phyloP scores from a whole-genome alignment of 495 filamentous ascomycete genomes.

The Penicillium malachiteum region DNA sequence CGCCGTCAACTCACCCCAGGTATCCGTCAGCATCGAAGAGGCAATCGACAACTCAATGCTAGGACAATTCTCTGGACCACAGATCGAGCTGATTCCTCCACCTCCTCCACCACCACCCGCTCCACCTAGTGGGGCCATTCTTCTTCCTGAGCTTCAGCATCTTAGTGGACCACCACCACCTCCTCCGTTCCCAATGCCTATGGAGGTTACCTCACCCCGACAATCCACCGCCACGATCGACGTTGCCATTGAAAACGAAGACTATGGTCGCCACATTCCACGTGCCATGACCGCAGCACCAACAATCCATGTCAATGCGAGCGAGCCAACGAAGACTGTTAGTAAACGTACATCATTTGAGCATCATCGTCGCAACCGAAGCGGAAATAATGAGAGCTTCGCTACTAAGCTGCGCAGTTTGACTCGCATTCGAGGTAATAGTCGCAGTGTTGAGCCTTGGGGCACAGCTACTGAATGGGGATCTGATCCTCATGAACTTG shows the following conservation, averaged over 20 bases:
- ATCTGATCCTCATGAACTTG: conserved; percentile 13
- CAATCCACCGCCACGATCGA: conserved; percentile 62
- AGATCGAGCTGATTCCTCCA: conserved; percentile 59
- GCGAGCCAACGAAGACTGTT: conserved; percentile 3
- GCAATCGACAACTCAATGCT: conserved; percentile 51
- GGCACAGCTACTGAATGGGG: conserved; percentile 3
- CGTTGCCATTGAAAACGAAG: conserved; percentile 65
- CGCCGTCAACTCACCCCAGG: conserved; percentile 32
- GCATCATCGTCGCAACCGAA: conserved; percentile 68
- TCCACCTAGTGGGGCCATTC: conserved; percentile 29
- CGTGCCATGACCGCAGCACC: conserved; percentile 45
- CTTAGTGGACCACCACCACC: conserved; percentile 66
- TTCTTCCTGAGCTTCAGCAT: conserved; percentile 84
- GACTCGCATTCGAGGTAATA: conserved; percentile 68
- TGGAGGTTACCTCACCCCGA: conserved; percentile 35
- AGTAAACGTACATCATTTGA: conserved; percentile 47
- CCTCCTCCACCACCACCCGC: conserved; percentile 52
- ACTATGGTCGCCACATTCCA: conserved; percentile 34
- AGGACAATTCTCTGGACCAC: conserved; percentile 33
- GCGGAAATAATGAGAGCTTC: conserved; percentile 62
- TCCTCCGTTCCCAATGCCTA: conserved; percentile 40
- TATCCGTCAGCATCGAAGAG: conserved; percentile 64
- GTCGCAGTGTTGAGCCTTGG: conserved; percentile 49
- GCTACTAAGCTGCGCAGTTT: conserved; percentile 62
- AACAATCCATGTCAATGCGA: conserved; percentile 10